phyloP scores from a whole-genome alignment of 257 asterid genomes.

The Petunia secreta region DNA sequence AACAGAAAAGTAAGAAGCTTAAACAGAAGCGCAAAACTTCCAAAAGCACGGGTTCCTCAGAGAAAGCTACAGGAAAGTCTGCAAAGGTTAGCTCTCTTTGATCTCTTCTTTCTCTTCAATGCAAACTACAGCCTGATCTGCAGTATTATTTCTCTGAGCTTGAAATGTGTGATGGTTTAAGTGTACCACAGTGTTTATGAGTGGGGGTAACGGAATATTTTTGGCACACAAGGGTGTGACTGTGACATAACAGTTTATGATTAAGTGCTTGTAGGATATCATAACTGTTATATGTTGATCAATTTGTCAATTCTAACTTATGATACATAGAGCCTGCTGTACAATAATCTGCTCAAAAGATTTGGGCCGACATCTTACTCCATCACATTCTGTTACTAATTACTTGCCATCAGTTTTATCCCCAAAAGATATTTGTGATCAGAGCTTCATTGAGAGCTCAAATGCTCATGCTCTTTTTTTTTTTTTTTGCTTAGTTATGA shows the following conservation, averaged over 20 bases:
- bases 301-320: too few species aligned
- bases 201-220: not conserved
- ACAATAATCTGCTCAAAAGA: too few species aligned
- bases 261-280: too few species aligned
- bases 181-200: not conserved
- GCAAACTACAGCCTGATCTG: not conserved
- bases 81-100: slow-evolving; percentile 50
- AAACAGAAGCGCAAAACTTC: slow-evolving; percentile 50
- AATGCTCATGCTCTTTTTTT: too few species aligned
- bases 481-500: too few species aligned
- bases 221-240: not conserved
- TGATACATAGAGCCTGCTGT: too few species aligned
- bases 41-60: slow-evolving; percentile 52
- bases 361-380: too few species aligned
- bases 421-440: too few species aligned
- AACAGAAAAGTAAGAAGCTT: slow-evolving; percentile 58
- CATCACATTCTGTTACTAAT: too few species aligned
- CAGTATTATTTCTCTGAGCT: not conserved
- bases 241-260: not conserved
- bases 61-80: slow-evolving; percentile 43
- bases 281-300: too few species aligned
- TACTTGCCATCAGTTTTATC: too few species aligned
- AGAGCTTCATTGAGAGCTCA: too few species aligned
- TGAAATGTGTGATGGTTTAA: not conserved
- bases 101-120: not conserved